These are phyloP conservation scores for Moricandia arvensis DNA, from an alignment of 345 rosid species.

Conservation along the genomic window DNA sequence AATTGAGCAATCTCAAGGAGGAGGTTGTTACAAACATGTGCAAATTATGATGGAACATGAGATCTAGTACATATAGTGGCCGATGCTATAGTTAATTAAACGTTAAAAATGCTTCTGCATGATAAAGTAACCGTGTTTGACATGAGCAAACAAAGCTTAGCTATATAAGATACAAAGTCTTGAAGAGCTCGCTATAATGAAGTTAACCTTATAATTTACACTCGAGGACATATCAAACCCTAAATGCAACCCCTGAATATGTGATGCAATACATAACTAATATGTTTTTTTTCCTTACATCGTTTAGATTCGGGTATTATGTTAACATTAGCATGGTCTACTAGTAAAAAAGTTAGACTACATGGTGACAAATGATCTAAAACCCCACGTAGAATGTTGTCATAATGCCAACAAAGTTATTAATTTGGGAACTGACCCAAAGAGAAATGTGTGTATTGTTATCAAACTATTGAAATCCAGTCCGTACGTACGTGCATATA, in stretches of 20 bases:
- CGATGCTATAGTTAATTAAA: not conserved
- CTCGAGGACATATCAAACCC: not conserved
- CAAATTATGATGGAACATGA: not conserved
- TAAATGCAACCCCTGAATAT: not conserved
- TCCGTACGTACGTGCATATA: not conserved
- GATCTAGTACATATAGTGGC: not conserved
- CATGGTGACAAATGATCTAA: not conserved
- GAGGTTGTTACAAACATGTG: too few relatives aligned
- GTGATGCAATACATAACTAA: not conserved
- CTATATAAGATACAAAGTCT: not conserved
- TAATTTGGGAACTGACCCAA: not conserved
- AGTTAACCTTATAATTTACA: not conserved
- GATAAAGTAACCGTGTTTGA: not conserved
- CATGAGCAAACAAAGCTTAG: not conserved
- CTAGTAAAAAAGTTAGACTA: not conserved
- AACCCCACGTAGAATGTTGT: not conserved
- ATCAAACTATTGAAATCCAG: not conserved
- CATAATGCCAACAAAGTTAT: slow-evolving; percentile 1
- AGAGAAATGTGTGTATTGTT: not conserved
- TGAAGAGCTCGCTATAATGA: not conserved
- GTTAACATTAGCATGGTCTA: not conserved
- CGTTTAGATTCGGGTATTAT: not conserved
- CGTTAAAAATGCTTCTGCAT: not conserved
- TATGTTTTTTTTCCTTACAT: not conserved
- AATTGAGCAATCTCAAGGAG: too few relatives aligned